Base-by-base conservation (phyloP, 2,329 filamentous ascomycete genomes). In the Thielaviopsis euricoi region DNA sequence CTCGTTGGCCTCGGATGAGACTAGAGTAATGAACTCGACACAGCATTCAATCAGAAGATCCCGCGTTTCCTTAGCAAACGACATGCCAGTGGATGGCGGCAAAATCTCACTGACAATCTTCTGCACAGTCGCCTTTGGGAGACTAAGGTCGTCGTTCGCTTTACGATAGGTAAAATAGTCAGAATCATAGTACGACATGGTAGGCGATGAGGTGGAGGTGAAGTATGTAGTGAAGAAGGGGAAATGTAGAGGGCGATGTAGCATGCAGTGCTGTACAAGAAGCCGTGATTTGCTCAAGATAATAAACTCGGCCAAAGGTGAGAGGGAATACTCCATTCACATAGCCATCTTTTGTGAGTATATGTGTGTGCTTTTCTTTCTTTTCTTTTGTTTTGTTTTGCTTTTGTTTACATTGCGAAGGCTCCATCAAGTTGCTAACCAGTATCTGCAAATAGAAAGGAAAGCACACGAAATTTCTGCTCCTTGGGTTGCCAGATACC, bases 1-100 rank as follows among this genome's bases (percentile, higher is more conserved):
- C 66, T 98, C 93, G 71, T 98, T 98, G 62, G 93, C 93, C 74
- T 98, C 91, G 53, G 89, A 95, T n/a, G 90, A 96, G 65, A 98
- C 87, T 66, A 98, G 81, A 19, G 93, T 97, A 71, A 98, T 96
- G 71, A 98, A 98, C 71, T 98, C 93, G 66, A 98, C 91, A 67
- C 93, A 98, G 74, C 93, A 97, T 74, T 97, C 93, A 66, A 98
- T 98, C 56, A 98, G 78, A 2, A 97, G 78, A 67, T 98, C 93
- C 61, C 93, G 85, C 13, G 91, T 90, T 66, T 98, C 93, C 70
- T 95, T 96, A 50, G 90, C 88, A 68, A 97, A 97, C 1, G 87
- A 85, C 62, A 95, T 80, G 55, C 89, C 88, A 15, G 70, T 73
- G 53, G 85, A 81, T 0, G 85, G 74, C 1, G 89, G 83, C 1